Percentiles rank a stretch among this genome's conserved stretches.
Evolutionary conservation across 1,284 basidiomycete genomes (phyloP).

Genomic region (Mycena citricolor): DNA sequence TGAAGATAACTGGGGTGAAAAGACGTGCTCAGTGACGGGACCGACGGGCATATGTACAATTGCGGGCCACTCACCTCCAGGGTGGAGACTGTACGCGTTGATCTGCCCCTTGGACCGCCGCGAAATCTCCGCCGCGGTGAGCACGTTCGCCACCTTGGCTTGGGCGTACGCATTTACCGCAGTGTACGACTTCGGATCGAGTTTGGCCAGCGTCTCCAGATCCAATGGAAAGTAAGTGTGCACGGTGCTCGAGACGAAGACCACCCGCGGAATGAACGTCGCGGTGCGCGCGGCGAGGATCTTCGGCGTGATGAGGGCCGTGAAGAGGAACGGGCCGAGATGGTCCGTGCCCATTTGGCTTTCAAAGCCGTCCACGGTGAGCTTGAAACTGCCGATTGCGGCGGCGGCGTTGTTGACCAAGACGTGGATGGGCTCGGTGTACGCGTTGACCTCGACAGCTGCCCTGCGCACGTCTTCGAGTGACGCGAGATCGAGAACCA

Average conservation of each 20-base stretch:
- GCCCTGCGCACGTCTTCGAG: slow-evolving; percentile 6
- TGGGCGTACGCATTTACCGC: slow-evolving; percentile 2
- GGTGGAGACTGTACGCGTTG: slow-evolving; percentile 7
- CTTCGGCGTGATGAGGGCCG: slow-evolving; percentile 4
- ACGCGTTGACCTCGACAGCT: slow-evolving; percentile 8
- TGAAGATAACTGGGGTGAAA: slow-evolving; percentile 2
- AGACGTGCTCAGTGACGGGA: no score
- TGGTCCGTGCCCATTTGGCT: slow-evolving; percentile 5
- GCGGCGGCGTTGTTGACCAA: slow-evolving; percentile 8
- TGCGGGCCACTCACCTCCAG: slow-evolving; percentile 6
- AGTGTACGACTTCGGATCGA: not conserved
- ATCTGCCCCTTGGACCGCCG: not conserved
- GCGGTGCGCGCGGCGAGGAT: not conserved
- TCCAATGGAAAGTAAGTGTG: not conserved
- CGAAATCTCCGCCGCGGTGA: slow-evolving; percentile 1
- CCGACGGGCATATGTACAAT: not conserved
- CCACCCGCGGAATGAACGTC: not conserved
- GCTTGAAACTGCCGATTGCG: not conserved
- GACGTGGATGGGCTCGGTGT: slow-evolving; percentile 6
- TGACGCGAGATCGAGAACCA: slow-evolving; percentile 8
- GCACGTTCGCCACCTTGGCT: slow-evolving; percentile 2
- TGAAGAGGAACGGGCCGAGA: slow-evolving; percentile 7
- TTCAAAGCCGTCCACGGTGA: slow-evolving; percentile 7
- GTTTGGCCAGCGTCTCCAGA: not conserved
- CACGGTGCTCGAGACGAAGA: slow-evolving; percentile 3